Conservation (phyloP, 2,329 filamentous ascomycete species). For the Colletotrichum sp. region DNA sequence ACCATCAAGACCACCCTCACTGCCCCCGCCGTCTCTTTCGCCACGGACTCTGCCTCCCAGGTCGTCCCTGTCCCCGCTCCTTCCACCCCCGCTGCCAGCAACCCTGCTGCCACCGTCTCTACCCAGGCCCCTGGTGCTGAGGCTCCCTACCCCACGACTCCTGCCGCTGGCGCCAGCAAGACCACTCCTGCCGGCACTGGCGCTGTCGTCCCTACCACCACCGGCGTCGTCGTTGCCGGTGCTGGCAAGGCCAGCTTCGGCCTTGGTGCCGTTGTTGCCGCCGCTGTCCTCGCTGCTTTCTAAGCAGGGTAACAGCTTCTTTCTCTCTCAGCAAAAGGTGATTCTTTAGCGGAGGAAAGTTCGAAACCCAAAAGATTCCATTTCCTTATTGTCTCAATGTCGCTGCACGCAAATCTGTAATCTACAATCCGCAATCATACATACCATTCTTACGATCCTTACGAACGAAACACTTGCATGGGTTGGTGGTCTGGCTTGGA, state of each 20-base stretch:
- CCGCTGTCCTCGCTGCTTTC: slow-evolving; percentile 45
- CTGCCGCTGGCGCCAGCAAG: slow-evolving; percentile 27
- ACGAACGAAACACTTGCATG: slow-evolving; percentile 43
- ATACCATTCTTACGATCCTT: slow-evolving; percentile 65
- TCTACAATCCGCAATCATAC: slow-evolving; percentile 22
- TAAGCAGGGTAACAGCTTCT: neutral
- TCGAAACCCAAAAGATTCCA: slow-evolving; percentile 21
- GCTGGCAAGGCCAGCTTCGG: slow-evolving; percentile 46
- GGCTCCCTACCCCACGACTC: slow-evolving; percentile 26
- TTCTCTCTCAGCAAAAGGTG: neutral
- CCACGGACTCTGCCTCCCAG: slow-evolving; percentile 34
- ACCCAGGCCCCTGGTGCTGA: slow-evolving; percentile 23
- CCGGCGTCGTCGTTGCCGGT: slow-evolving; percentile 39
- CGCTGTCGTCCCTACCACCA: slow-evolving; percentile 38
- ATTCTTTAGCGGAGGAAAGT: slow-evolving; percentile 15
- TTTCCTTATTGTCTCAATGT: slow-evolving; percentile 25
- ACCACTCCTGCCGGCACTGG: slow-evolving; percentile 35
- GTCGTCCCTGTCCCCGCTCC: slow-evolving; percentile 48
- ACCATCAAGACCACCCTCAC: slow-evolving; percentile 57
- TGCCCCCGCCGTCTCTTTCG: slow-evolving; percentile 59
- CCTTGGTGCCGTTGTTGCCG: slow-evolving; percentile 50
- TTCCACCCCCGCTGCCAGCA: slow-evolving; percentile 28
- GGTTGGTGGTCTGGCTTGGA: slow-evolving; percentile 16
- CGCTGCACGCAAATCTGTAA: slow-evolving; percentile 20
- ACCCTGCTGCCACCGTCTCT: slow-evolving; percentile 25